Evolutionary conservation across 306 rosid species (phyloP).

Genomic region (Hippophae rhamnoides): DNA sequence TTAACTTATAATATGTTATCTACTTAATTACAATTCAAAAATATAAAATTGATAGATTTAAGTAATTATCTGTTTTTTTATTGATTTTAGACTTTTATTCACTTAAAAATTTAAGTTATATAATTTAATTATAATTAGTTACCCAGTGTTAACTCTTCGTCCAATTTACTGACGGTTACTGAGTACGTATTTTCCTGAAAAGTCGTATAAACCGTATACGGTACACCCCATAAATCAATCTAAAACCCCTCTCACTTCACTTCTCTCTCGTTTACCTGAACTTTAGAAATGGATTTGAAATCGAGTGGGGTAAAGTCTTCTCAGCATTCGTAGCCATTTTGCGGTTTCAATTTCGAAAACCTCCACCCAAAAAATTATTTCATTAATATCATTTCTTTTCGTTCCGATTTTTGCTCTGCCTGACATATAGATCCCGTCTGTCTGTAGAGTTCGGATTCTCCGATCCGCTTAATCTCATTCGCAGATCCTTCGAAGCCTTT

Average conservation of each 20-base stretch:
- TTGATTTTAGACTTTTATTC: too few species aligned
- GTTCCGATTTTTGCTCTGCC: too few species aligned
- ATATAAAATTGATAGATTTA: too few species aligned
- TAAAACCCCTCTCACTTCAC: neutral
- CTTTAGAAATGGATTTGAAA: constrained; percentile 26
- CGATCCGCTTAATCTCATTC: constrained; percentile 29
- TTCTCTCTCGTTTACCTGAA: neutral
- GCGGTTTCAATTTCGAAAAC: constrained; percentile 22
- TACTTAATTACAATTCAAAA: too few species aligned
- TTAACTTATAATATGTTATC: too few species aligned
- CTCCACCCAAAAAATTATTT: neutral
- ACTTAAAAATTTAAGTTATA: too few species aligned
- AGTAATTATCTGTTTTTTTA: too few species aligned
- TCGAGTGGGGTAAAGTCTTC: constrained; percentile 15
- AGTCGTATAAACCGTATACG: constrained; percentile 1
- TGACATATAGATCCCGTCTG: constrained; percentile 33
- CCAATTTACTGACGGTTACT: neutral
- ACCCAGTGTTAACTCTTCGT: too few species aligned
- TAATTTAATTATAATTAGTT: too few species aligned
- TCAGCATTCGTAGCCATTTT: constrained; percentile 5
- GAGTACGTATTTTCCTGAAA: constrained; percentile 3
- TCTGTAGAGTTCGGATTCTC: constrained; percentile 51
- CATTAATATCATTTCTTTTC: too few species aligned
- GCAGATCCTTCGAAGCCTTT: constrained; percentile 39
- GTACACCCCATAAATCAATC: constrained; percentile 10